Evolutionary conservation across 805 yeast genomes (phyloP), one percentile per base, ranked within the genome.

Genomic region (Candida jianshihensis): DNA sequence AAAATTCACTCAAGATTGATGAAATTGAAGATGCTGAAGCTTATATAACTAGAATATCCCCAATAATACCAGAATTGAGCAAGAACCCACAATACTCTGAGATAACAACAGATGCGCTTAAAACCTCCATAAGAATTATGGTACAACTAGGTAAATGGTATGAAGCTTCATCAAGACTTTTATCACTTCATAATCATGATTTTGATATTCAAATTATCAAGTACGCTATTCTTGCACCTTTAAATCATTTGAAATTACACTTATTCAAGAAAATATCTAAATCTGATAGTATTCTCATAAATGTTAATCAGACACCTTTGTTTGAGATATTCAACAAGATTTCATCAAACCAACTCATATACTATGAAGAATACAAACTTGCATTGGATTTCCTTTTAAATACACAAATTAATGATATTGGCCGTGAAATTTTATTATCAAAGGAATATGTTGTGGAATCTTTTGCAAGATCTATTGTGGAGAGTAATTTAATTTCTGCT

Each of bases 21-120:
- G 44, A 47, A 24, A 43, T 31, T 20, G 52, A 46, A 20, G 34
- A 40, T 13, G 48, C 54, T 4, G 54, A 49, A 26, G 43, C 44
- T 14, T 46, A 48, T 17, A 20, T 48, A 9, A 40, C 50, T 4
- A 40, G 54, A 35, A 48, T 46, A 5, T 19, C 44, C 1, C 48
- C 42, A 4, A 21, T 42, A 2, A 31, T 49, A 20, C 31, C 34
- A 9, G 34, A 34, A 2, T 15, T 42, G 6, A 18, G 21, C 17
- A 24, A 38, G 12, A 17, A 34, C 12, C 19, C 17, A 6, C 16
- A 19, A 6, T 20, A 31, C 19, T 17, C 26, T 15, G 26, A 30
- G 1, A 14, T 38, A 9, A 14, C 39, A 8, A 19, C 30, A 3
- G 40, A 43, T 18, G 17, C 40, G 1, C 41, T 39, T 11, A 37